Conservation (phyloP, 306 rosid species). For the Prunus dulcis region DNA sequence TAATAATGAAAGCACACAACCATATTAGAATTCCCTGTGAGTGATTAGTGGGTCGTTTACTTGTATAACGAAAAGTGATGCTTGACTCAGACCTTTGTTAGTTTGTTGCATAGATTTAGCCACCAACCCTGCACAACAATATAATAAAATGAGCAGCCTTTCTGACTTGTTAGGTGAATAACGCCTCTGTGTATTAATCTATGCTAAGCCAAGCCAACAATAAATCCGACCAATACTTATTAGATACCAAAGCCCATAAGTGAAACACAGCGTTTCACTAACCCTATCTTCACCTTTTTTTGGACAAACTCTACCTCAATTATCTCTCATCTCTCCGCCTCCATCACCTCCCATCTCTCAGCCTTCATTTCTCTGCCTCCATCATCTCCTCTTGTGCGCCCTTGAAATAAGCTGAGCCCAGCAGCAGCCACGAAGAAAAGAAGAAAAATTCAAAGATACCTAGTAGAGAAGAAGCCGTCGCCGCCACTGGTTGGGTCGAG, state of each 20-base stretch:
- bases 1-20: neutral
- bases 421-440: too few species aligned
- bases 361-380: too few species aligned
- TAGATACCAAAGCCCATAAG: neutral
- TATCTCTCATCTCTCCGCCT: too few species aligned
- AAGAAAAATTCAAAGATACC: too few species aligned
- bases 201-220: neutral
- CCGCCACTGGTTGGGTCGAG: too few species aligned
- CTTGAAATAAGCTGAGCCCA: too few species aligned
- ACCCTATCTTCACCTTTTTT: too few species aligned
- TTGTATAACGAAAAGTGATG: neutral
- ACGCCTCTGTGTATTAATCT: neutral
- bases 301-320: too few species aligned
- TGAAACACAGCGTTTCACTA: too few species aligned
- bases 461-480: too few species aligned
- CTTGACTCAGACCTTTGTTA: neutral
- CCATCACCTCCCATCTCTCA: too few species aligned
- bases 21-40: neutral
- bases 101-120: neutral
- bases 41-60: neutral
- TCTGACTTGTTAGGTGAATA: conserved; percentile 1
- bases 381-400: too few species aligned
- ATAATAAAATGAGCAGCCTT: neutral
- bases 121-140: neutral
- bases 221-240: neutral